Percentiles rank a stretch among this genome's conserved stretches.
phyloP scores from a whole-genome alignment of 2,329 filamentous ascomycete genomes.

The Trichoderma atrobrunneum region DNA sequence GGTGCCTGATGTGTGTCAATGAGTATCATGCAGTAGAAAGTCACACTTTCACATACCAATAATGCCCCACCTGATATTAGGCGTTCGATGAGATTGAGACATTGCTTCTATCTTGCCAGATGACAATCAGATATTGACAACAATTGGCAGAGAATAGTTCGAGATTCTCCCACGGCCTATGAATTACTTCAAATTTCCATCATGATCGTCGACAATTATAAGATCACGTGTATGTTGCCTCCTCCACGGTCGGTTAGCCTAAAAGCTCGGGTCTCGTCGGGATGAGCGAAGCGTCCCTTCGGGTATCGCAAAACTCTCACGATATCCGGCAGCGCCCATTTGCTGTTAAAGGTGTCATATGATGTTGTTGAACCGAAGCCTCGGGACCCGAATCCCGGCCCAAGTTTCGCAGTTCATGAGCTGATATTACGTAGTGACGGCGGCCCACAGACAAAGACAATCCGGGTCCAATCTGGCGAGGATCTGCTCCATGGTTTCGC shows the following conservation, averaged over 20 bases:
- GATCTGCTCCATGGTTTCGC: neutral
- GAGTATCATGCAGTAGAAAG: neutral
- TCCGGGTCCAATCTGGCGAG: neutral
- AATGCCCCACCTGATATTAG: neutral
- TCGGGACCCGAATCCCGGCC: neutral
- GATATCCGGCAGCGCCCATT: neutral
- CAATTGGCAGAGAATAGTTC: neutral
- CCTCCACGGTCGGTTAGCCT: neutral
- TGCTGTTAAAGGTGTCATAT: neutral
- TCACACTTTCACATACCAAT: neutral
- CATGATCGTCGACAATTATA: neutral
- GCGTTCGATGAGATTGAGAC: neutral
- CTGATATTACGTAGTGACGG: neutral
- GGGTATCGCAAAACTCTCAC: neutral
- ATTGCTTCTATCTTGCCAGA: neutral
- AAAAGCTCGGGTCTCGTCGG: neutral
- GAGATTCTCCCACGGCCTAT: neutral
- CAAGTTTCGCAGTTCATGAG: neutral
- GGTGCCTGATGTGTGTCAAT: neutral
- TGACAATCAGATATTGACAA: neutral
- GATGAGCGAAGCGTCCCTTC: no score
- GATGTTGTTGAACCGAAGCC: neutral
- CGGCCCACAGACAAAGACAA: neutral
- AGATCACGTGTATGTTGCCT: neutral
- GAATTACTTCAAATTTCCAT: neutral